Base-by-base conservation (phyloP, 345 rosid genomes). In the Raphanus sativus region DNA sequence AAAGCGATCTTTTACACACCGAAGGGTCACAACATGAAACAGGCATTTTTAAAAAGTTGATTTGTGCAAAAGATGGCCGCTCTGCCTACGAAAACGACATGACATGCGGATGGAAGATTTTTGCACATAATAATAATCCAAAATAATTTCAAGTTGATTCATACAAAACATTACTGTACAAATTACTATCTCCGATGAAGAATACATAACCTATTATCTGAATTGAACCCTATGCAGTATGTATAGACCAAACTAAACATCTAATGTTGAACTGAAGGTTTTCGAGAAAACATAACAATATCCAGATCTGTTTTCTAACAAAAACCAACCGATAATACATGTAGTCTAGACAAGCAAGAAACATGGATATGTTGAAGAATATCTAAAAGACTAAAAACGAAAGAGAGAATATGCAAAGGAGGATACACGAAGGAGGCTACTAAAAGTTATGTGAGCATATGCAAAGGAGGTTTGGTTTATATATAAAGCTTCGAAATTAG, bases 41-140 rank as follows among this genome's bases (percentile, higher is more conserved):
- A 11, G 69, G 79, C 79, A 69, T 29, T 75, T 26, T 75, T 16
- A n/a, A 56, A 69, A 9, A 0, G 5, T 79, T 12, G 45, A 42
- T 79, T 5, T 79, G 4, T 55, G 82, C 82, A 74, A 74, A 74
- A 79, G 78, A 79, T 79, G 82, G 82, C 82, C 82, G 62, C 79
- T 42, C 71, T 74, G 82, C 67, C 79, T 73, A 79, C 75, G 60
- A 50, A 65, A 73, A 62, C 4, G 75, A 68, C 82, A 50, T 67
- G 75, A 9, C 82, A 74, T 69, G 71, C 75, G 82, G 79, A 74
- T 80, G 79, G 79, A 80, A 80, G 78, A 74, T 79, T 80, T 74
- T 74, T 69, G 78, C 82, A 73, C 74, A 54, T 75, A 16, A 24
- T 1, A 16, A n/a, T 50, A 50, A n/a, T 21, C 55, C n/a, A 28